phyloP scores from a whole-genome alignment of 2,329 filamentous ascomycete species.

The Pseudogymnoascus destructans region DNA sequence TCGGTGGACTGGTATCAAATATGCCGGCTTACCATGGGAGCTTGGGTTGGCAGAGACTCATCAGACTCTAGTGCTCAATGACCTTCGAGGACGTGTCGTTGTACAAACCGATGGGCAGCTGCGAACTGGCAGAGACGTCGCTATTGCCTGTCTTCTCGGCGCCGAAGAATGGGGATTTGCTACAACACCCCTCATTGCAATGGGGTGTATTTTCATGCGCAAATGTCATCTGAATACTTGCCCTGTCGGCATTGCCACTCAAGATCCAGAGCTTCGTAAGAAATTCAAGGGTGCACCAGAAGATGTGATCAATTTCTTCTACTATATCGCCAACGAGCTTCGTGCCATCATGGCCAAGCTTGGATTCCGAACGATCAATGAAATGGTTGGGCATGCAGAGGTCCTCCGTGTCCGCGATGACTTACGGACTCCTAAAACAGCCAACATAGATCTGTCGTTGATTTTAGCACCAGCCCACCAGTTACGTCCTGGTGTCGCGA shows the following conservation, averaged over 20 bases:
- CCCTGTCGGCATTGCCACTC: conserved; percentile 88
- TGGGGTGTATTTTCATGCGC: conserved; percentile 94
- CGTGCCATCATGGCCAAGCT: conserved; percentile 94
- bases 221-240: conserved; percentile 64
- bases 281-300: conserved; percentile 91
- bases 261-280: conserved; percentile 85
- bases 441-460: conserved; percentile 84
- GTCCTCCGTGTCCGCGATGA: conserved; percentile 78
- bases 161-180: conserved; percentile 98
- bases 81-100: conserved; percentile 86
- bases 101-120: conserved; percentile 95
- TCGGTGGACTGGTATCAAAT: conserved; percentile 97
- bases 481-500: conserved; percentile 83
- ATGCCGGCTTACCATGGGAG: conserved; percentile 93
- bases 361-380: conserved; percentile 88
- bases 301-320: conserved; percentile 98
- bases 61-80: conserved; percentile 89
- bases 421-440: conserved; percentile 73
- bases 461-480: conserved; percentile 94
- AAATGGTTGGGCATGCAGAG: conserved; percentile 93
- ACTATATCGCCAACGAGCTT: conserved; percentile 92
- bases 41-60: conserved; percentile 93
- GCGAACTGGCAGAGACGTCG: conserved; percentile 82
- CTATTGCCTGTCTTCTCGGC: conserved; percentile 85
- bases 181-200: conserved; percentile 84